Evolutionary conservation across 164 flowering plant species (phyloP).

Genomic region (Amborella trichopoda): DNA sequence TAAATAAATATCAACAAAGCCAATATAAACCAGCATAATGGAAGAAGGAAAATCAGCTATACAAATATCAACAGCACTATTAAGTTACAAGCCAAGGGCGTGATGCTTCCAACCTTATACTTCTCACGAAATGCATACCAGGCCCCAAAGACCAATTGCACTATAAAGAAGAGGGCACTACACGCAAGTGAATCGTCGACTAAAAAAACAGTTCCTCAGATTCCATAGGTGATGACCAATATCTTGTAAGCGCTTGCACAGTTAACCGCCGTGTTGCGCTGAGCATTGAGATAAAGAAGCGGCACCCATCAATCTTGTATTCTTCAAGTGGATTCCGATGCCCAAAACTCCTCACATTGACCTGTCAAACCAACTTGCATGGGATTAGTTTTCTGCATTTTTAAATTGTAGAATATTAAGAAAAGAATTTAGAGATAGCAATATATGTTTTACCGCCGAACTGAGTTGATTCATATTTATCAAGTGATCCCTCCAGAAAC

Average conservation of each 20-base stretch:
- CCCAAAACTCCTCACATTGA: slow-evolving; percentile 91
- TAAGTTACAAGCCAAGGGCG: too few relatives aligned
- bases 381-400: too few relatives aligned
- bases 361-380: slow-evolving; percentile 32
- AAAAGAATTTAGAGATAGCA: too few relatives aligned
- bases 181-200: too few relatives aligned
- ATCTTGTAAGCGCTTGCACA: slow-evolving; percentile 65
- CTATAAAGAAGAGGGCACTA: too few relatives aligned
- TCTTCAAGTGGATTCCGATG: slow-evolving; percentile 94
- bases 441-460: slow-evolving; percentile 84
- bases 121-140: too few relatives aligned
- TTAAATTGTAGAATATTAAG: background rate
- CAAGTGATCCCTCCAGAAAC: slow-evolving; percentile 96
- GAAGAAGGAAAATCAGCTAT: too few relatives aligned
- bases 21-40: too few relatives aligned
- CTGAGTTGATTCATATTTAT: slow-evolving; percentile 93
- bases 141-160: too few relatives aligned
- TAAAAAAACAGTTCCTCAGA: slow-evolving; percentile 45
- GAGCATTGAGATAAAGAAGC: slow-evolving; percentile 94
- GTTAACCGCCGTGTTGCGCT: slow-evolving; percentile 78
- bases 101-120: too few relatives aligned
- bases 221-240: slow-evolving; percentile 90
- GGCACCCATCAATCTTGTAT: slow-evolving; percentile 94
- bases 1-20: too few relatives aligned
- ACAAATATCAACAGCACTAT: too few relatives aligned